Base-by-base conservation (phyloP, 768 basidiomycete species). In the Lactarius quietus region DNA sequence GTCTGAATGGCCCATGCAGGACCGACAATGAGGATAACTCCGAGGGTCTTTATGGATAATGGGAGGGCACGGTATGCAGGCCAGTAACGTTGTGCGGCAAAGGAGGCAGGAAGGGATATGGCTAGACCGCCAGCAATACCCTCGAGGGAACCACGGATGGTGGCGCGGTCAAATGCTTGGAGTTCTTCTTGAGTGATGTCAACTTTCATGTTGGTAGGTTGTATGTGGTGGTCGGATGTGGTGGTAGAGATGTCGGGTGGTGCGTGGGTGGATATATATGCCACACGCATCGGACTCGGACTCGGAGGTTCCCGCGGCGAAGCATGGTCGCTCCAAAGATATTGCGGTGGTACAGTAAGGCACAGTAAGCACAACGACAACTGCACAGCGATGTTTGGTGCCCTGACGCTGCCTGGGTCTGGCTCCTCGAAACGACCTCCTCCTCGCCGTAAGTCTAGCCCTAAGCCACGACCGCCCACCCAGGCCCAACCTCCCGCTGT, bases 1-100 rank as follows among this genome's bases (percentile, higher is more conserved):
- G 79, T 79, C 62, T 77, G 75, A 71, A 80, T 75, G 59, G 78
- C 79, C 69, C 72, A 76, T 28, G 71, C 54, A 51, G 79, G 79
- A 1, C 73, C 75, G 64, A 76, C 72, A 59, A 80, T 52, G 54
- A 76, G 62, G 57, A 80, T 72, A 62, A 78, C 73, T 43, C 76
- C 76, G 59, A 80, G 74, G 17, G 74, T 76, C 68, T 80, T 80
- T 59, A 80, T 75, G n/a, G 74, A 70, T 33, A 71, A 57, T 29
- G 79, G 79, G 14, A 80, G 74, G 9, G 69, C 58, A 65, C 79
- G 77, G 72, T 78, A 80, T 58, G 73, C 74, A 10, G 77, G 71
- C 74, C 72, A 78, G 53, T 71, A 65, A 39, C 74, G 71, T 48
- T 80, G 75, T n/a, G 72, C 60, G 65, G 70, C 70, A 65, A 70